Conservation (phyloP, 257 asterid species). For the Capsicum pubescens region DNA sequence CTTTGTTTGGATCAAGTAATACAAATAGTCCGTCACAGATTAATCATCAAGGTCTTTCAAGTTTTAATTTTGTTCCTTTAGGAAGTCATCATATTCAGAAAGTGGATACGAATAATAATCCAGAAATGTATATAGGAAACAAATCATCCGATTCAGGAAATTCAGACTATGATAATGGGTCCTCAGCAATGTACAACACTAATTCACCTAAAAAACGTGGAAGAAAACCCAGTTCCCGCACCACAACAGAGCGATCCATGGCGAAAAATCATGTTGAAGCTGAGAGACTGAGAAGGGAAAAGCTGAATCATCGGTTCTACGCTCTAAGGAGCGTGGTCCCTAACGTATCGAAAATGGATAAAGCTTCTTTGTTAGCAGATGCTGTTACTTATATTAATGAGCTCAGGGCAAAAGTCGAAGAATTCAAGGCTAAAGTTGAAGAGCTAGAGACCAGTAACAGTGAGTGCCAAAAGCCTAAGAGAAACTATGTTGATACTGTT, state of each 20-base stretch:
- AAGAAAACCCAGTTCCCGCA: not conserved
- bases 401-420: slow-evolving; percentile 37
- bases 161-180: slow-evolving; percentile 4
- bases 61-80: not conserved
- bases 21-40: not conserved
- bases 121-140: not conserved
- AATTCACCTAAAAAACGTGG: not conserved
- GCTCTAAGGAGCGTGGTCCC: slow-evolving; percentile 57
- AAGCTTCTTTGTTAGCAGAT: slow-evolving; percentile 50
- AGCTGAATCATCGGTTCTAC: slow-evolving; percentile 52
- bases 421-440: slow-evolving; percentile 38
- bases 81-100: not conserved
- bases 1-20: not conserved
- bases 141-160: slow-evolving; percentile 17
- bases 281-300: slow-evolving; percentile 52
- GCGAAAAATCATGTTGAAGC: slow-evolving; percentile 47
- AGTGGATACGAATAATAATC: not conserved
- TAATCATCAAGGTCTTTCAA: not conserved
- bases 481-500: not conserved
- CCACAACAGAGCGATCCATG: not conserved
- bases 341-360: slow-evolving; percentile 53
- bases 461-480: not conserved
- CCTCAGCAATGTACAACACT: not conserved
- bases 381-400: slow-evolving; percentile 50
- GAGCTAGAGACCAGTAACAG: slow-evolving; percentile 30